A percentile compares a stretch with the other conserved stretches of the same genome.
These are phyloP conservation scores for Venturia nashicola DNA, from an alignment of 2,329 filamentous ascomycete species.

Conservation along the genomic window DNA sequence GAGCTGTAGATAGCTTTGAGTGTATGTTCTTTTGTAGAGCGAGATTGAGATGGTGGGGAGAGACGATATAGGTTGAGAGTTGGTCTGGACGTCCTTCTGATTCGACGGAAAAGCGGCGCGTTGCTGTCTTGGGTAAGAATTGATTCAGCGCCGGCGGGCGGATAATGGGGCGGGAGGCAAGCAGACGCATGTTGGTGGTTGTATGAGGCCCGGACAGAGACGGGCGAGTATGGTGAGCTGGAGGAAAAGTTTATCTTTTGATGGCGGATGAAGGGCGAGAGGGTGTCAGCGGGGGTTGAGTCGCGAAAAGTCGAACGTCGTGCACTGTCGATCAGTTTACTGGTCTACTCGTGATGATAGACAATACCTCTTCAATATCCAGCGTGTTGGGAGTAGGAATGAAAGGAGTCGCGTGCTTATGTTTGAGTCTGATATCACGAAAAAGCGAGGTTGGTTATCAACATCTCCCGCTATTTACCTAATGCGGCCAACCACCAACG, in stretches of 20 bases:
- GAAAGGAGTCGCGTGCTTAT: neutral
- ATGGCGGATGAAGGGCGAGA: neutral
- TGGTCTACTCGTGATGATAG: neutral
- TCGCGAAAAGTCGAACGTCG: neutral
- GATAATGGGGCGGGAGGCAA: conserved; percentile 5
- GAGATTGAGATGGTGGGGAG: conserved; percentile 67
- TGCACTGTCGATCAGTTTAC: neutral
- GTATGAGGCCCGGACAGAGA: neutral
- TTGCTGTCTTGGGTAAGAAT: neutral
- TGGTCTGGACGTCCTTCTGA: conserved; percentile 16
- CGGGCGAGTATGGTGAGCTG: neutral
- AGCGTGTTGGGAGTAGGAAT: neutral
- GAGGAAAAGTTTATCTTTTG: neutral
- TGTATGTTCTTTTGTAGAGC: conserved; percentile 74
- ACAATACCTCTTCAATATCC: neutral
- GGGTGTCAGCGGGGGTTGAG: neutral
- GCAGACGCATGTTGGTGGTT: conserved; percentile 1
- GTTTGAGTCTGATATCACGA: neutral
- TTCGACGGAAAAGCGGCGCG: neutral
- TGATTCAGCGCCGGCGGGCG: conserved; percentile 6
- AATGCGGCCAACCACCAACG: neutral
- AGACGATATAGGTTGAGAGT: conserved; percentile 75
- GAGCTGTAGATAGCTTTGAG: conserved; percentile 66
- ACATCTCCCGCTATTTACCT: neutral
- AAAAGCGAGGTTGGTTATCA: neutral